phyloP scores from a whole-genome alignment of 1,284 basidiomycete species.

The Grifola frondosa region DNA sequence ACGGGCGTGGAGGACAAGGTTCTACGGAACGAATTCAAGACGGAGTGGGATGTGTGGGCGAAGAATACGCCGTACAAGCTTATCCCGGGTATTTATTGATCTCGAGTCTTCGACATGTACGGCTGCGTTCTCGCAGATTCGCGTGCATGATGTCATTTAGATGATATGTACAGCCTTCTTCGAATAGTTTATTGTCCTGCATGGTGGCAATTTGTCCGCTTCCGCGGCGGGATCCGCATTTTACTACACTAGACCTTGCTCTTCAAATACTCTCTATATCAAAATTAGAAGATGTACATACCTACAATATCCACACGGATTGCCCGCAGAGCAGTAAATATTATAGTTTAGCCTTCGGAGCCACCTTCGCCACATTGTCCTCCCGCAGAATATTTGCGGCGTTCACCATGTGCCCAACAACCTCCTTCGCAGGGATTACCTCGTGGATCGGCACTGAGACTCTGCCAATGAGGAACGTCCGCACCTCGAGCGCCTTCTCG shows the following conservation, averaged over 20 bases:
- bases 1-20: constrained; percentile 1
- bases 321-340: constrained; percentile 4
- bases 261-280: not conserved
- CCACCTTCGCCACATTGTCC: constrained; percentile 38
- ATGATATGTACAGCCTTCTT: no score
- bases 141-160: no score
- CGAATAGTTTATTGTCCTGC: no score
- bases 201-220: not conserved
- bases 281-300: not conserved
- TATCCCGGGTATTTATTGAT: constrained; percentile 5
- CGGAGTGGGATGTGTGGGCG: constrained; percentile 9
- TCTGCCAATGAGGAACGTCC: constrained; percentile 77
- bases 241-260: not conserved
- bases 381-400: constrained; percentile 57
- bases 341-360: constrained; percentile 43
- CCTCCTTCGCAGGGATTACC: constrained; percentile 74
- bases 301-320: not conserved
- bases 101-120: no score
- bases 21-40: constrained; percentile 2
- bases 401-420: constrained; percentile 79
- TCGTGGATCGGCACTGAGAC: constrained; percentile 77
- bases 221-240: not conserved
- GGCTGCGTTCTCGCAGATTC: no score
- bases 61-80: constrained; percentile 7
- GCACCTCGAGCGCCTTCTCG: constrained; percentile 59